These are phyloP conservation scores for Leptographium lundbergii DNA, from an alignment of 2,329 filamentous ascomycete genomes.

Conservation along the genomic window DNA sequence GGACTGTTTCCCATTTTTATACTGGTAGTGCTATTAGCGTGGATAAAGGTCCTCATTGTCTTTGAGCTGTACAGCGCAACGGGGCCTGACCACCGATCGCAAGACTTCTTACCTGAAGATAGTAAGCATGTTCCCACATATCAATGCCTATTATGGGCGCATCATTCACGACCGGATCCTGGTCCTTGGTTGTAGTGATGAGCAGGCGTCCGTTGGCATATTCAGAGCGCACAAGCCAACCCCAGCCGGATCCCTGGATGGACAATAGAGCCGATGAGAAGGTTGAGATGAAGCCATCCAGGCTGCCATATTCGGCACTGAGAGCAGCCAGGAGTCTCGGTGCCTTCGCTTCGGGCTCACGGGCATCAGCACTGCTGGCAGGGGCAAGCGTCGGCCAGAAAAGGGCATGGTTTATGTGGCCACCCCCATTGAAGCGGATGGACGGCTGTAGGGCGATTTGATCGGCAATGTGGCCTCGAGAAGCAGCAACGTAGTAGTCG, in stretches of 20 bases:
- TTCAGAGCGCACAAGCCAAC: conserved; percentile 56
- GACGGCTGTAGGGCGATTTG: conserved; percentile 49
- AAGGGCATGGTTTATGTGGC: conserved; percentile 53
- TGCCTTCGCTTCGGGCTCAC: conserved; percentile 32
- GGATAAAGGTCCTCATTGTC: background rate
- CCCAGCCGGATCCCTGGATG: conserved; percentile 79
- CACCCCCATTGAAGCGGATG: conserved; percentile 56
- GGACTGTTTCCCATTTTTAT: conserved; percentile 60
- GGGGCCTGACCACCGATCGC: background rate
- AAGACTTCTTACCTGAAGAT: conserved; percentile 50
- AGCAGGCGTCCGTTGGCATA: conserved; percentile 43
- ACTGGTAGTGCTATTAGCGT: conserved; percentile 29
- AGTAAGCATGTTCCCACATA: conserved; percentile 93
- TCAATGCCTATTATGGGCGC: conserved; percentile 65
- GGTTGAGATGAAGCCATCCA: conserved; percentile 53
- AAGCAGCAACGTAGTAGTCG: conserved; percentile 48
- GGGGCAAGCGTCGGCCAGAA: conserved; percentile 63
- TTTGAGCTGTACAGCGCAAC: background rate
- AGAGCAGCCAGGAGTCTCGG: conserved; percentile 44
- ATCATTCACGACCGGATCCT: conserved; percentile 58
- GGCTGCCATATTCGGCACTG: conserved; percentile 48
- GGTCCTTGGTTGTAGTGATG: conserved; percentile 71
- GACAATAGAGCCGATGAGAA: conserved; percentile 54
- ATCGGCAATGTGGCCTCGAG: conserved; percentile 39
- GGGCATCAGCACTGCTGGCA: conserved; percentile 41